Base-by-base conservation (phyloP, 129 eudicot genomes). In the Sambucus nigra region DNA sequence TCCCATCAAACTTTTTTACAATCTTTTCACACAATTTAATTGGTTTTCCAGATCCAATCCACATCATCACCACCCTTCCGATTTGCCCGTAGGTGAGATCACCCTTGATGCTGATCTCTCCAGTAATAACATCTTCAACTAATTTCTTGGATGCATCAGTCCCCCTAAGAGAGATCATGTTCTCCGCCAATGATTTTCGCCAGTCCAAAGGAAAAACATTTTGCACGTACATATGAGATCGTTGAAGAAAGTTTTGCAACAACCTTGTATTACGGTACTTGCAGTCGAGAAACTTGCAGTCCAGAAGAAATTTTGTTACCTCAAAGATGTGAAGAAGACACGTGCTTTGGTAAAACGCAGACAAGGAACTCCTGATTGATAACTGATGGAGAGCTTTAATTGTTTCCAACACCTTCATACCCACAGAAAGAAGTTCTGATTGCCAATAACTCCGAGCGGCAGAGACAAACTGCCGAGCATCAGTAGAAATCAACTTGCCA, bases 181-280 rank as follows among this genome's bases (percentile, higher is more conserved):
- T 61, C 32, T 44, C 17, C 19, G 68, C 57, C 33, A 74, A 27
- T 17, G 85, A 69, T 15, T 20, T 29, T 22, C 77, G 50, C 74
- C 80, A 70, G 62, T 87, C 94, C 53, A 79, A 63, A 5, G 86
- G 79, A 69, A 79, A 87, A 7, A 73, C 73, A 17, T 51, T 42
- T 7, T 25, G 56, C 52, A 76, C 65, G 63, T 73, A 79, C 1
- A 2, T 5, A 8, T 55, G 44, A 0, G 83, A 79, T 13, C 55
- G 9, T 8, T 55, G 18, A n/a, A 68, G 24, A 47, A 47, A 79
- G 0, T 1, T 49, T 27, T 47, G 56, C 40, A 82, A 58, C 51
- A 21, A 58, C 54, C 14, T 40, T 0, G 2, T 10, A 20, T 64
- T 60, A 7, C 7, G 9, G 40, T 26, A 42, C 1, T 40, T 31